Conservation (phyloP, 2,329 filamentous ascomycete genomes). For the Graphiopsis chlorocephala region DNA sequence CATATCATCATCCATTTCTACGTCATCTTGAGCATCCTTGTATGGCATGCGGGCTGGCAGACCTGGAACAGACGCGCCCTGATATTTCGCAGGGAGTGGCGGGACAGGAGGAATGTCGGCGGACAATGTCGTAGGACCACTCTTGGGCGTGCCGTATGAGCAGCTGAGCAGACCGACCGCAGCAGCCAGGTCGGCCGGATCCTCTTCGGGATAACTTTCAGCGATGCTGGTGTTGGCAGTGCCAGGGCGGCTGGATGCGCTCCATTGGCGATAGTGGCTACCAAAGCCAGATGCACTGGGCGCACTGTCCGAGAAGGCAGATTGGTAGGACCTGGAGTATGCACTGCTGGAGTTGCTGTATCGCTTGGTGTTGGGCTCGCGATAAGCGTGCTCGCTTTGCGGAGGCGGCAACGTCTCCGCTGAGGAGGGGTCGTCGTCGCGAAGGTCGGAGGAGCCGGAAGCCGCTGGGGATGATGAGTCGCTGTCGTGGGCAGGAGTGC, state of each 20-base stretch:
- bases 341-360: slow-evolving; percentile 49
- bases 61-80: slow-evolving; percentile 42
- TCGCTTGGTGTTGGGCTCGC: slow-evolving; percentile 39
- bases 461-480: slow-evolving; percentile 85
- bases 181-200: slow-evolving; percentile 83
- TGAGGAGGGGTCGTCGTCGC: slow-evolving; percentile 75
- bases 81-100: slow-evolving; percentile 76
- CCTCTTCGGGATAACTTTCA: slow-evolving; percentile 73
- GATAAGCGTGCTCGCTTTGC: slow-evolving; percentile 60
- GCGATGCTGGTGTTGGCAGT: slow-evolving; percentile 60
- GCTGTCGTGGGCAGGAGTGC: slow-evolving; percentile 65
- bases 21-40: slow-evolving; percentile 35
- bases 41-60: slow-evolving; percentile 22
- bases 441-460: slow-evolving; percentile 73
- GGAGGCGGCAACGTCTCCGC: slow-evolving; percentile 91
- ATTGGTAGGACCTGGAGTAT: slow-evolving; percentile 77
- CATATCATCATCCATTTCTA: slow-evolving; percentile 54
- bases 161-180: slow-evolving; percentile 88
- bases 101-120: slow-evolving; percentile 83
- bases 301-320: slow-evolving; percentile 57
- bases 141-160: slow-evolving; percentile 80
- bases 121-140: slow-evolving; percentile 60
- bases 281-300: slow-evolving; percentile 54
- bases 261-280: slow-evolving; percentile 66
- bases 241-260: slow-evolving; percentile 65